These are phyloP conservation scores for Rosellinia necatrix DNA, from an alignment of 2,329 filamentous ascomycete genomes.

Conservation along the genomic window DNA sequence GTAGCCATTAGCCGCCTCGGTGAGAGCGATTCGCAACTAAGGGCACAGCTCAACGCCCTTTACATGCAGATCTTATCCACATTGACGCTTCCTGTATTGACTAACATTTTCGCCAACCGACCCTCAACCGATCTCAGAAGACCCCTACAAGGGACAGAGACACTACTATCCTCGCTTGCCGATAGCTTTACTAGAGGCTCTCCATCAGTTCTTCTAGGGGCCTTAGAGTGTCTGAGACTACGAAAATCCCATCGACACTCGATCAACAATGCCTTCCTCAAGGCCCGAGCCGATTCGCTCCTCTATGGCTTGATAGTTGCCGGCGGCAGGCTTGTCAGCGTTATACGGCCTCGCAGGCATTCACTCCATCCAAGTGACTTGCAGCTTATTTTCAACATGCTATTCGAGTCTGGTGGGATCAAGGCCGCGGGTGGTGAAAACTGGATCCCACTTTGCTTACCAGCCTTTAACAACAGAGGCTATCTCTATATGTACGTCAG, in stretches of 20 bases:
- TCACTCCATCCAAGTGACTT: conserved; percentile 94
- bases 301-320: conserved; percentile 94
- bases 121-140: conserved; percentile 93
- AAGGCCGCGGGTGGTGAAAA: conserved; percentile 91
- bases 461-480: conserved; percentile 94
- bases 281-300: conserved; percentile 74
- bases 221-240: conserved; percentile 90
- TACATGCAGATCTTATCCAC: conserved; percentile 99
- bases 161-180: conserved; percentile 85
- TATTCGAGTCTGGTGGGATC: conserved; percentile 92
- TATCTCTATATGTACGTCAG: conserved; percentile 99
- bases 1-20: conserved; percentile 89
- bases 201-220: conserved; percentile 83
- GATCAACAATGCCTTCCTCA: conserved; percentile 88
- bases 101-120: conserved; percentile 83
- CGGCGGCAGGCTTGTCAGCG: conserved; percentile 89
- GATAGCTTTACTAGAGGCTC: conserved; percentile 95
- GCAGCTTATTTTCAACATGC: conserved; percentile 98
- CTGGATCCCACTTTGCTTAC: conserved; percentile 95
- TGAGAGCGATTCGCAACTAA: conserved; percentile 89
- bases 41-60: conserved; percentile 85
- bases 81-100: conserved; percentile 83
- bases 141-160: conserved; percentile 89
- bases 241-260: conserved; percentile 83
- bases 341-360: conserved; percentile 91